A percentile compares a stretch with the other conserved stretches of the same genome.
Conservation (phyloP, 306 rosid species). For the Aeschynomene evenia region DNA sequence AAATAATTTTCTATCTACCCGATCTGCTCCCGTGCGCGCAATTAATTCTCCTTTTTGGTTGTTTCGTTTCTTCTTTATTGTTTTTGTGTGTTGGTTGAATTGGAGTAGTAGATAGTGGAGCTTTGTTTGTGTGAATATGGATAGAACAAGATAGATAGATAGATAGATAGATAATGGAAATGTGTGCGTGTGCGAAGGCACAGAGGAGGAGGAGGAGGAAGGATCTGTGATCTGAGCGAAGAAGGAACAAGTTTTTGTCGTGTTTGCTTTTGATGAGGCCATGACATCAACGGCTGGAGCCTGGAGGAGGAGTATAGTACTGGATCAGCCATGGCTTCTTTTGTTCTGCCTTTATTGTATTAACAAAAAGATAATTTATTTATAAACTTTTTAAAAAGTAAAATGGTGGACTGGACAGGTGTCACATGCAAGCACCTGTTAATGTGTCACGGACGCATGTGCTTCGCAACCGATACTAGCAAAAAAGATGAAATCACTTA, state of each 20-base stretch:
- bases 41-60: not conserved
- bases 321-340: not conserved
- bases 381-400: not conserved
- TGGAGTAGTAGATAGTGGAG: not conserved
- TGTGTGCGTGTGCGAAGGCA: not conserved
- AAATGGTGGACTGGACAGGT: not conserved
- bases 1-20: too few relatives aligned
- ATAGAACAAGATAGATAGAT: not conserved
- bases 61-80: not conserved
- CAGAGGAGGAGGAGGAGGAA: too few relatives aligned
- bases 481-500: not conserved
- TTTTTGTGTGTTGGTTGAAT: too few relatives aligned
- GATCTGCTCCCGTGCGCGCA: too few relatives aligned
- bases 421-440: conserved; percentile 10
- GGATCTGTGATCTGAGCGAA: not conserved
- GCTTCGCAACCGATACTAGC: conserved; percentile 17
- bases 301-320: not conserved
- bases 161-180: too few relatives aligned
- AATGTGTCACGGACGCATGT: conserved; percentile 25
- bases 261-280: not conserved
- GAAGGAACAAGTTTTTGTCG: conserved; percentile 19
- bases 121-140: too few relatives aligned
- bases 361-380: not conserved
- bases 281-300: not conserved
- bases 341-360: not conserved